Evolutionary conservation across 768 basidiomycete species (phyloP).

Genomic region (Phanerochaete sordida): DNA sequence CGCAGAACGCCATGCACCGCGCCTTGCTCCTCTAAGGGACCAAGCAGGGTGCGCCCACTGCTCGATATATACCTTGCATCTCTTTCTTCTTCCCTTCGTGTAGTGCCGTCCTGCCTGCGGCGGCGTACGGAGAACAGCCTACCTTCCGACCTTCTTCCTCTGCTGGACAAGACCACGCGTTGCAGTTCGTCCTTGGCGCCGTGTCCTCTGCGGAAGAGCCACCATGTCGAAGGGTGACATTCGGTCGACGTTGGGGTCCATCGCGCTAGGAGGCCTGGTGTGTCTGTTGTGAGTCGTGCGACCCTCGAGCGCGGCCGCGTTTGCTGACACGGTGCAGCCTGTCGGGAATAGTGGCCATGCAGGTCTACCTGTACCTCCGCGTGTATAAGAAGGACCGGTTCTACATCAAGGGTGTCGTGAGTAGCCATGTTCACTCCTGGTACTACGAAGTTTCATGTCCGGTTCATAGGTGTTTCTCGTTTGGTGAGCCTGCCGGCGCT

Average conservation of each 20-base stretch:
- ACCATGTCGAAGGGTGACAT: background rate
- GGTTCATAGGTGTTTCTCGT: background rate
- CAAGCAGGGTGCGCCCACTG: background rate
- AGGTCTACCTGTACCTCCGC: conserved; percentile 20
- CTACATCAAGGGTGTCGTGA: conserved; percentile 19
- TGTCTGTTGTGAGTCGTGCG: conserved; percentile 17
- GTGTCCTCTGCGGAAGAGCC: background rate
- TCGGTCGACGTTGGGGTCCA: conserved; percentile 7
- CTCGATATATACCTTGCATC: background rate
- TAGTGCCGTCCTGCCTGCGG: background rate
- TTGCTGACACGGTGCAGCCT: conserved; percentile 11
- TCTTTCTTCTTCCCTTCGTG: background rate
- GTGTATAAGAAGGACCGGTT: conserved; percentile 16
- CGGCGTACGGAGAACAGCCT: background rate
- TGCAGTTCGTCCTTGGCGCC: background rate
- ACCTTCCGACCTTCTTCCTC: background rate
- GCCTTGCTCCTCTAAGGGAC: background rate
- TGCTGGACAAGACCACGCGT: background rate
- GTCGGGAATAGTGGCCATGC: conserved; percentile 23
- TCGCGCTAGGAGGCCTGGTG: conserved; percentile 18
- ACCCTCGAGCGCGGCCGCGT: no score
- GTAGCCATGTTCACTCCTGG: background rate
- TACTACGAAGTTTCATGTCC: background rate
- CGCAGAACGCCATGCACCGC: background rate
- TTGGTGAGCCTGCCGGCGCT: background rate